Evolutionary conservation across 176 grass and related monocot species (phyloP), one percentile per base, ranked within the genome.

Genomic region (Puccinellia tenuiflora): DNA sequence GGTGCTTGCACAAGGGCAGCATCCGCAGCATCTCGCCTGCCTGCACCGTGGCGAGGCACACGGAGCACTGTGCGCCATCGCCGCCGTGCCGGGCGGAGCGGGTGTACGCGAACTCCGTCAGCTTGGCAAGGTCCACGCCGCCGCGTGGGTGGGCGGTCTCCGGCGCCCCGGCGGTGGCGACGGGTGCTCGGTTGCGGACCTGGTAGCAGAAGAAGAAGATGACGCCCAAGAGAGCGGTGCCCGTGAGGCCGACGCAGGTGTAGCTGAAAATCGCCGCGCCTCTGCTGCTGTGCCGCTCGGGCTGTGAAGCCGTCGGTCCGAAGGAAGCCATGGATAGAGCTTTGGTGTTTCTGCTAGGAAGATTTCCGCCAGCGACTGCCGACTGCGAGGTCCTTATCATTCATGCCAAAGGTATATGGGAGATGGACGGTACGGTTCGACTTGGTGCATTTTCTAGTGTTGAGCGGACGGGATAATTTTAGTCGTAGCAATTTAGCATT

Each of bases 1-100:
- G 64, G 31, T 90, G 88, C 47, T 59, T 66, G 84, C 88, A 90
- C 30, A 45, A 5, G n/a, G 88, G 88, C 34, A 90, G 75, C 80
- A 66, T 61, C 66, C 88, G 84, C 35, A 86, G 30, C 84, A 55
- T 73, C 56, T 90, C 88, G 38, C 84, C 84, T 6, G 34, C 5
- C 37, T 57, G 40, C 38, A 90, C 38, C 26, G 39, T 4, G 56
- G 75, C 84, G 39, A 90, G 67, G 85, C 88, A 90, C 59, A 90
- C 84, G 5, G 88, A 82, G 75, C 84, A 90, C 81, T 74, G 68
- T 34, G 71, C 77, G 7, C 69, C 43, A 1, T 80, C 74, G 37
- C 13, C 43, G 43, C 42, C 14, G 79, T 56, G 73, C 73, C 71
- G 60, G n/a, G 64, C 75, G 0, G 63, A 71, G 50, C 15, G 63